A percentile compares a stretch with the other conserved stretches of the same genome.
phyloP scores from a whole-genome alignment of 345 rosid species.

The Erodium maritimum region DNA sequence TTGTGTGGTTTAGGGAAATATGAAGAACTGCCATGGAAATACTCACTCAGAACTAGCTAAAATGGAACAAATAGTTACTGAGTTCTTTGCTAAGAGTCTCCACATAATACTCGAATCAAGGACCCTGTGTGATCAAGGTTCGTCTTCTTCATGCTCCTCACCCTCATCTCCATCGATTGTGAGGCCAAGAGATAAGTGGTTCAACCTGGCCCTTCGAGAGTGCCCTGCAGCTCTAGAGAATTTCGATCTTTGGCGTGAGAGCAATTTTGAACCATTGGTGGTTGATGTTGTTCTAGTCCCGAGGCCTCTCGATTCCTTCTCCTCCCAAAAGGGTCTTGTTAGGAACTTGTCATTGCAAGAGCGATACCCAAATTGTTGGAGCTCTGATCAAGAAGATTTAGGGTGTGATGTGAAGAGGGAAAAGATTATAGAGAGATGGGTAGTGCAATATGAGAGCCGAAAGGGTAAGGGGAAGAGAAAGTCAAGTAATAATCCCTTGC shows the following conservation, averaged over 20 bases:
- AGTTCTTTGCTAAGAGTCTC: conserved; percentile 24
- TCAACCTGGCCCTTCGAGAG: conserved; percentile 28
- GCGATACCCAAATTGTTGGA: conserved; percentile 28
- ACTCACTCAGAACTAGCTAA: conserved; percentile 16
- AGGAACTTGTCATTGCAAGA: conserved; percentile 46
- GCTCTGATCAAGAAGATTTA: conserved; percentile 53
- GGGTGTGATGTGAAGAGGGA: conserved; percentile 10
- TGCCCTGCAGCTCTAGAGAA: conserved; percentile 25
- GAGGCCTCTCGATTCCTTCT: conserved; percentile 9
- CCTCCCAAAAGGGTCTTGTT: conserved; percentile 34
- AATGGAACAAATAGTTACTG: conserved; percentile 25
- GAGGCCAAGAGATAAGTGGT: conserved; percentile 25
- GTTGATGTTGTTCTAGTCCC: conserved; percentile 24
- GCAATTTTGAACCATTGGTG: conserved; percentile 18
- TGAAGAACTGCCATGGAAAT: too few relatives aligned
- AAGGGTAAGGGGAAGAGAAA: conserved; percentile 9
- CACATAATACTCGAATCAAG: conserved; percentile 30
- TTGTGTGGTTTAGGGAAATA: too few relatives aligned
- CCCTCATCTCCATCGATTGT: conserved; percentile 18
- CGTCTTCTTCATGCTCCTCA: conserved; percentile 15
- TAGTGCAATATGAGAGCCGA: conserved; percentile 23
- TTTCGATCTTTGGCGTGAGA: conserved; percentile 18
- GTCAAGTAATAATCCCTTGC: not conserved
- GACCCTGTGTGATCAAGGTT: conserved; percentile 12
- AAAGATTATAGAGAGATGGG: conserved; percentile 33